Base-by-base conservation (phyloP, 1,284 basidiomycete genomes). In the Exobasidium cylindrosporum region DNA sequence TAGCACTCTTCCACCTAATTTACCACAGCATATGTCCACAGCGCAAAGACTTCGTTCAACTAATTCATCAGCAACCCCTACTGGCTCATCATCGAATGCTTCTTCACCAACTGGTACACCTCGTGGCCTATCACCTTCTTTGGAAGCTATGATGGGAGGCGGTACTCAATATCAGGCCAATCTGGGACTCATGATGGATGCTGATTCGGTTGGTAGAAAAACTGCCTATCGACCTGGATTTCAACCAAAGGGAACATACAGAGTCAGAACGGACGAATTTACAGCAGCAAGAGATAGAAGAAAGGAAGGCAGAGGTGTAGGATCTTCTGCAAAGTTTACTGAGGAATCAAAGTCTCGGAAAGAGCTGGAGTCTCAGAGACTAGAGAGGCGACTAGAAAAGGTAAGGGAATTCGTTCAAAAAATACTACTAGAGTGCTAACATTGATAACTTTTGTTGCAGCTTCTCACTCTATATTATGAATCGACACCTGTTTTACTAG, bases 381-480 rank as follows among this genome's bases (percentile, higher is more conserved):
- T 77, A 67, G 68, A 74, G 61, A 62, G 75, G 11, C 57, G 75
- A 14, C 60, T 77, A 7, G 72, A 66, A 1, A 77, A 77, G 54
- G 63, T 69, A 23, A 35, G 50, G 17, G 35, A 17, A 7, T 7
- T 21, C 1, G 57, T 60, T 14, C 52, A 62, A 26, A 23, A 5
- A 35, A 1, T 11, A 29, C 43, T 3, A n/a, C n/a, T n/a, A n/a
- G n/a, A n/a, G n/a, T n/a, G n/a, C n/a, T n/a, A n/a, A n/a, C n/a
- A n/a, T n/a, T n/a, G n/a, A n/a, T n/a, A n/a, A 10, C 35, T 40
- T 40, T 17, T 40, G 7, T 40, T 40, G 35, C 35, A 40, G 26
- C 26, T 50, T 4, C 26, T 50, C 5, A 24, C 47, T 28, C 26
- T 50, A 13, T 28, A 50, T 13, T 50, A 50, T 50, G 47, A 50